Conservation (phyloP, 306 rosid genomes). For the Gillenia trifoliata region DNA sequence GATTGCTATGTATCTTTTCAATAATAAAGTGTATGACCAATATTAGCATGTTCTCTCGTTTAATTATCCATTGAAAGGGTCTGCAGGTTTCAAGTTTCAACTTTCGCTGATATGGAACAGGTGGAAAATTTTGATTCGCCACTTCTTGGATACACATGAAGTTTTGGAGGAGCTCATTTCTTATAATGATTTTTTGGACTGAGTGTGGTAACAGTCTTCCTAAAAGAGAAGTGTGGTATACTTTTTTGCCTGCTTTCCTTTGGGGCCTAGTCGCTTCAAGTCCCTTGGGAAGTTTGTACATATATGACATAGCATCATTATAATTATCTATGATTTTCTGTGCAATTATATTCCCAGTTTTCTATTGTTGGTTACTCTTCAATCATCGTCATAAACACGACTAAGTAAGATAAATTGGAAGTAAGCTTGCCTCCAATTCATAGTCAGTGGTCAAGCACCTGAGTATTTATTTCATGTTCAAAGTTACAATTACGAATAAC, state of each 20-base stretch:
- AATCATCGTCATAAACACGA: neutral
- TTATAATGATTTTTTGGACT: too few relatives aligned
- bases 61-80: slow-evolving; percentile 8
- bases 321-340: too few relatives aligned
- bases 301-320: neutral
- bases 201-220: too few relatives aligned
- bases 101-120: slow-evolving; percentile 96
- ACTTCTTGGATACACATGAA: slow-evolving; percentile 76
- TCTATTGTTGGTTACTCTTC: neutral
- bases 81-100: slow-evolving; percentile 82
- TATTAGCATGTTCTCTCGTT: neutral
- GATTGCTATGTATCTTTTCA: neutral
- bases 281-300: neutral
- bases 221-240: too few relatives aligned
- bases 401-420: too few relatives aligned
- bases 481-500: too few relatives aligned
- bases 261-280: too few relatives aligned
- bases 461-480: too few relatives aligned
- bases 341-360: too few relatives aligned
- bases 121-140: slow-evolving; percentile 90
- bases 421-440: too few relatives aligned
- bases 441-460: too few relatives aligned
- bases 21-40: neutral
- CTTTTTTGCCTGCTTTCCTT: too few relatives aligned
- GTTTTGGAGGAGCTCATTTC: slow-evolving; percentile 67